Base-by-base conservation (phyloP, 176 grass and related monocot species). In the Sorghum bicolor region DNA sequence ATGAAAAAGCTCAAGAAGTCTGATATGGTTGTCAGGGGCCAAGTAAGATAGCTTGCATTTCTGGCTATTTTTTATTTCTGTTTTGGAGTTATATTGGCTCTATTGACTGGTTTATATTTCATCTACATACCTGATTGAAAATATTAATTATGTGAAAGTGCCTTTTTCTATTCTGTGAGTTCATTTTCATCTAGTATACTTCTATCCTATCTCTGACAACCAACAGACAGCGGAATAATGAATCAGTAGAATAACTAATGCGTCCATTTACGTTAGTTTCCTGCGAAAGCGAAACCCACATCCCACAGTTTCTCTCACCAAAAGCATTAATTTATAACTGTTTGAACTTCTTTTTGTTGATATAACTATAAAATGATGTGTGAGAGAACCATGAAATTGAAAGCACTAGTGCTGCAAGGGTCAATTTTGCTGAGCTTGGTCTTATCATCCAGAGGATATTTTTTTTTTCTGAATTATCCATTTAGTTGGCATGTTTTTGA, bases 1-100 rank as follows among this genome's bases (percentile, higher is more conserved):
- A 98, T 98, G 96, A 98, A 98, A 89, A 98, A 98, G 72, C 83
- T 98, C 53, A 98, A 96, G 89, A 98, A 98, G 71, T 96, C 96
- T 63, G 96, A 99, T 81, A 99, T 99, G 96, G 91, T 99, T 87
- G 89, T 88, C 80, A 91, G 93, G 82, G 96, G 96, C 47, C 96
- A 99, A 87, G 96, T 90, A 94, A 95, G 89, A 76, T 86, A 66
- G 61, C 65, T 63, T 20, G 14, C 68, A 84, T 86, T 74, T 77
- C 62, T 80, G 45, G 52, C 34, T 67, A 52, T 88, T 83, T 62
- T 34, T 13, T 14, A 16, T 70, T 86, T 73, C 43, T 83, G 53
- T 7, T 41, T 85, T 64, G 15, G 44, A 32, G 44, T 71, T 55
- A 30, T 30, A 41, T 0, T 73, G 43, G 47, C 39, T 30, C n/a